Evolutionary conservation across 176 grass and related monocot species (phyloP), one percentile per base, ranked within the genome.

Genomic region (Carex littledalei): DNA sequence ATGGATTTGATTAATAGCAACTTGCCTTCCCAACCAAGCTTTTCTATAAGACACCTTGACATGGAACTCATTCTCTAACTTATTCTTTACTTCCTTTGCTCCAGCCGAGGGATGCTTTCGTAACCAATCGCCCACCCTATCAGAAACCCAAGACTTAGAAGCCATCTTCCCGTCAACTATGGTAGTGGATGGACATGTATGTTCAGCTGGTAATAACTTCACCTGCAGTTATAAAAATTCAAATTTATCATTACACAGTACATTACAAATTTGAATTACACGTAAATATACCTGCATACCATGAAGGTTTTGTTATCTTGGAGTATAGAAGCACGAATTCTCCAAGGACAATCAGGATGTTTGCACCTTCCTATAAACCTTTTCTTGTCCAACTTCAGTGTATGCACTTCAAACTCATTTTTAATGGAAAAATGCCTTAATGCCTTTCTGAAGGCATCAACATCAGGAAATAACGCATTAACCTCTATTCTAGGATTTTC

Each of bases 101-200:
- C 24, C 45, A 15, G 80, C 1, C 17, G 59, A 32, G 5, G 59
- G 15, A 66, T 80, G 17, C 0, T 2, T 7, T 54, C 26, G 77
- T 35, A 80, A 1, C 18, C 76, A 0, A 50, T 86, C 84, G 26
- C 12, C 45, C 34, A 31, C 63, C 21, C 13, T 70, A 3, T 84
- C 3, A 2, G 81, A 45, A 6, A 62, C 58, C 54, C 34, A 53
- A 53, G 10, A 6, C 63, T 57, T 78, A 13, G 4, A 69, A 58
- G 61, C 71, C 32, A 83, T 31, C 26, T 50, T 21, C 18, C 9
- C 35, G 14, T 52, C n/a, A 18, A 82, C 1, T 1, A 24, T 26
- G 65, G 31, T 72, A 72, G 78, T 72, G 49, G 62, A 72, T 2
- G 85, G 56, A 20, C 78, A 87, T 1, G 77, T 81, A 60, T 82